Evolutionary conservation across 176 grass and related monocot genomes (phyloP), one percentile per base, ranked within the genome.

Genomic region (Puccinellia tenuiflora): DNA sequence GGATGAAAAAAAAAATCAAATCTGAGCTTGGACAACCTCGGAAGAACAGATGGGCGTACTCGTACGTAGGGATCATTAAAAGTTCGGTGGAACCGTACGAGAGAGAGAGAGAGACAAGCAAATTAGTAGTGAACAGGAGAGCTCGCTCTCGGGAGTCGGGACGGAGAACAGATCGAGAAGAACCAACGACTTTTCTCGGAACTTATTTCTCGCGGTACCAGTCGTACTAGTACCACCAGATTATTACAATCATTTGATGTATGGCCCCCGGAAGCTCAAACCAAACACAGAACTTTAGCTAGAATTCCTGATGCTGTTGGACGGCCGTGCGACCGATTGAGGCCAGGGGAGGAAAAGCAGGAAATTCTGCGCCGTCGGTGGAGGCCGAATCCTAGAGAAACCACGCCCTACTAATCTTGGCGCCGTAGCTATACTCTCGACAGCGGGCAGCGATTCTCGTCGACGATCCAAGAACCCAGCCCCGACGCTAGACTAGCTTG

Each of bases 111-210:
- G 5, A 35, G 22, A 35, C 78, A 35, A 64, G 12, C 69, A 75
- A 83, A 83, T 83, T 38, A 56, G 64, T 70, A 1, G 48, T 7
- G 71, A 74, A 46, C 37, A 82, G 5, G 71, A 26, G 28, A 87
- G 59, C 55, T 26, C n/a, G n/a, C n/a, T n/a, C n/a, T n/a, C n/a
- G n/a, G n/a, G n/a, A n/a, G n/a, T n/a, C 51, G 10, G 78, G 63
- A 9, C 24, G 42, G 9, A 78, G 64, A 33, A 15, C 7, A 24
- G 73, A 76, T 56, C 43, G 68, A 8, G 30, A 77, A 31, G 30
- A 77, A 31, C 30, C 40, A n/a, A 60, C 35, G 66, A 72, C 60
- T 78, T 65, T 59, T 30, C 50, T 26, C n/a, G 14, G 0, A 18
- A 81, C 30, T 39, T 14, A 22, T 17, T 67, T 56, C 73, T 25